A percentile compares a stretch with the other conserved stretches of the same genome.
Evolutionary conservation across 345 rosid genomes (phyloP).

Genomic region (Bruguiera sexangula): DNA sequence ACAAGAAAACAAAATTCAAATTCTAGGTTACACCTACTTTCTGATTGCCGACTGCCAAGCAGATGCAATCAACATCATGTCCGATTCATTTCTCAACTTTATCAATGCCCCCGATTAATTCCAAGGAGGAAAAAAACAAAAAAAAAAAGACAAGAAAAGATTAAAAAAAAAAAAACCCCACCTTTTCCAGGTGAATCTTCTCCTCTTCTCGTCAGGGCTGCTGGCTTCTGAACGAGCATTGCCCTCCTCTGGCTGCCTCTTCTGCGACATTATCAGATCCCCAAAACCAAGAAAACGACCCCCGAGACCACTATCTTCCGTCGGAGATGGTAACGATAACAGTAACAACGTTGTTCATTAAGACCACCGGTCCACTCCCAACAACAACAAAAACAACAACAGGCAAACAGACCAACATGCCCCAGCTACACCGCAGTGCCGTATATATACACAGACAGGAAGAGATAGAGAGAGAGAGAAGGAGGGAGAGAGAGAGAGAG

Average conservation of each 20-base stretch:
- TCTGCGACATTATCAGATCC: conserved; percentile 62
- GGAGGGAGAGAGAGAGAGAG: neutral
- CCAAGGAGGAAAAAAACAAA: neutral
- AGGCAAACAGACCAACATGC: conserved; percentile 32
- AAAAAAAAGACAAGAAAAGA: conserved; percentile 1
- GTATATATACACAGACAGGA: neutral
- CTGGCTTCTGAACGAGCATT: conserved; percentile 49
- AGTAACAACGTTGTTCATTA: conserved; percentile 8
- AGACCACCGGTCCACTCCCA: neutral
- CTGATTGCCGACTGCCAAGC: too few relatives aligned
- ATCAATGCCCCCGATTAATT: too few relatives aligned
- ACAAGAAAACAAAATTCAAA: too few relatives aligned
- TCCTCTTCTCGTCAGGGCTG: conserved; percentile 64
- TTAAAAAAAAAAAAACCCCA: conserved; percentile 8
- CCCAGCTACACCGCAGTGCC: neutral
- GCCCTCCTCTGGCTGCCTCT: conserved; percentile 75
- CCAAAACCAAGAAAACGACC: conserved; percentile 4
- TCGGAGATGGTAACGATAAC: conserved; percentile 2
- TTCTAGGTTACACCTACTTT: neutral
- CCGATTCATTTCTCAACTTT: neutral
- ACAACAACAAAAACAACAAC: conserved; percentile 2
- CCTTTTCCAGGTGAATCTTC: conserved; percentile 60
- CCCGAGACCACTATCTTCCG: conserved; percentile 7
- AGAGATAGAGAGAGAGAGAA: neutral
- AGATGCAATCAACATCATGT: neutral